Percentiles rank a stretch among this genome's conserved stretches.
Evolutionary conservation across 2,329 filamentous ascomycete genomes (phyloP).

Genomic region (Sclerotinia borealis): DNA sequence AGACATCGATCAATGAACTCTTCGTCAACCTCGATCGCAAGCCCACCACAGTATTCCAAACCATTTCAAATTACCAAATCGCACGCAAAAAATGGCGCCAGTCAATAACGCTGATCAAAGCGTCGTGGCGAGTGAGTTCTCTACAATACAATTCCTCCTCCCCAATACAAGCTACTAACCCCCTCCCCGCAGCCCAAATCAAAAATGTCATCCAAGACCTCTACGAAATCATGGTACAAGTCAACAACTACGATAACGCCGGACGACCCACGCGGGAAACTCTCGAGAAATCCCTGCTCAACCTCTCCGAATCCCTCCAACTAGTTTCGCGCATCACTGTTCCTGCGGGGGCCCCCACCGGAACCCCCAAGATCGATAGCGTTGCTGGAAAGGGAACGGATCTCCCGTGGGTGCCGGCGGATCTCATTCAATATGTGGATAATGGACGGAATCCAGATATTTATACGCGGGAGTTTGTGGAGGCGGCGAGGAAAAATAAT

Average conservation of each 20-base stretch:
- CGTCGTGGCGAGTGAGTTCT: slow-evolving; percentile 2
- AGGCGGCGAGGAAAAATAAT: slow-evolving; percentile 59
- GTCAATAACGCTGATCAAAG: slow-evolving; percentile 7
- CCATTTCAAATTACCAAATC: neutral
- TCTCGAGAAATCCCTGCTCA: slow-evolving; percentile 37
- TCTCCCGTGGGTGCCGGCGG: slow-evolving; percentile 52
- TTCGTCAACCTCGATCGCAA: neutral
- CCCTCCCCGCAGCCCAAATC: slow-evolving; percentile 35
- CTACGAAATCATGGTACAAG: slow-evolving; percentile 58
- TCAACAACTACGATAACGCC: slow-evolving; percentile 52
- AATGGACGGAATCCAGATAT: slow-evolving; percentile 68
- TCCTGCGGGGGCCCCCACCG: slow-evolving; percentile 30
- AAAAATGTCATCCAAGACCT: slow-evolving; percentile 59
- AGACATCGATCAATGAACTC: neutral
- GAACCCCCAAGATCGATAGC: slow-evolving; percentile 22
- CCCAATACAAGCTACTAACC: neutral
- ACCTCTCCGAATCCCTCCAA: slow-evolving; percentile 5
- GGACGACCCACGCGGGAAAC: slow-evolving; percentile 46
- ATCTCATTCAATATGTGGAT: slow-evolving; percentile 64
- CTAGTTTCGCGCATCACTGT: slow-evolving; percentile 22
- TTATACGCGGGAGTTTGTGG: slow-evolving; percentile 68
- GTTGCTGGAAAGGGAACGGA: slow-evolving; percentile 11
- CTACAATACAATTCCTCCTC: neutral
- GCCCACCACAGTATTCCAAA: neutral
- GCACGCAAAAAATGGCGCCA: slow-evolving; percentile 3